Evolutionary conservation across 1,284 basidiomycete species (phyloP).

Genomic region (Boletellus deceptivus): DNA sequence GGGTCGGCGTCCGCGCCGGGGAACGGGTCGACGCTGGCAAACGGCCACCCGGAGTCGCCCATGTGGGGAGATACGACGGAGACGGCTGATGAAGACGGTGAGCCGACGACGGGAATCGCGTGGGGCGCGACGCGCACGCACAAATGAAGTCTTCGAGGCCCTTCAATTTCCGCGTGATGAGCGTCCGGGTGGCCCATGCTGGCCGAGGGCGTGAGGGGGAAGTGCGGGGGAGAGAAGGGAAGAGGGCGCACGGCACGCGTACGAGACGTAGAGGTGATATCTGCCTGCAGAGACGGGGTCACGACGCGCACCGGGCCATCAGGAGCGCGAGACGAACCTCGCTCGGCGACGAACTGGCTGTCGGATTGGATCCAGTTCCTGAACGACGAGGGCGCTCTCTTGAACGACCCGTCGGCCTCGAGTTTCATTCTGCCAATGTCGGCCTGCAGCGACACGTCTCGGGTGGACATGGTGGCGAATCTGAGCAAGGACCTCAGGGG

Average conservation of each 20-base stretch:
- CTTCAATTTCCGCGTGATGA: conserved; percentile 90
- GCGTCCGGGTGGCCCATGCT: conserved; percentile 92
- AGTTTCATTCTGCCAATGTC: conserved; percentile 68
- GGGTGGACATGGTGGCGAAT: conserved; percentile 23
- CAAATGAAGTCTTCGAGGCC: conserved; percentile 85
- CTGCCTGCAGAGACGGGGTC: conserved; percentile 50
- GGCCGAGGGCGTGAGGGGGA: neutral
- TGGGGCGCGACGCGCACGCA: conserved; percentile 37
- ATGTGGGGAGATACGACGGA: conserved; percentile 86
- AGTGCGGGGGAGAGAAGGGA: neutral
- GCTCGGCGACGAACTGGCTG: conserved; percentile 79
- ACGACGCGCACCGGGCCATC: neutral
- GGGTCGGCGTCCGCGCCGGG: conserved; percentile 74
- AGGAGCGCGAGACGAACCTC: conserved; percentile 47
- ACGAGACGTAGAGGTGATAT: conserved; percentile 87
- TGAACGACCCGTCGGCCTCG: conserved; percentile 78
- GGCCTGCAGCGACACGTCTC: conserved; percentile 40
- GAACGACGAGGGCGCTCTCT: conserved; percentile 73
- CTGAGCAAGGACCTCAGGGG: neutral
- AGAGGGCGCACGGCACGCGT: conserved; percentile 65
- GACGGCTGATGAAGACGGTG: conserved; percentile 45
- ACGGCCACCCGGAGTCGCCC: conserved; percentile 86
- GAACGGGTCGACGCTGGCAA: conserved; percentile 69
- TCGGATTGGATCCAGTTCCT: conserved; percentile 71
- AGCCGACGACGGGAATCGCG: neutral